A percentile compares a stretch with the other conserved stretches of the same genome.
phyloP scores from a whole-genome alignment of 2,329 filamentous ascomycete species.

The Pestalotiopsis sp. region DNA sequence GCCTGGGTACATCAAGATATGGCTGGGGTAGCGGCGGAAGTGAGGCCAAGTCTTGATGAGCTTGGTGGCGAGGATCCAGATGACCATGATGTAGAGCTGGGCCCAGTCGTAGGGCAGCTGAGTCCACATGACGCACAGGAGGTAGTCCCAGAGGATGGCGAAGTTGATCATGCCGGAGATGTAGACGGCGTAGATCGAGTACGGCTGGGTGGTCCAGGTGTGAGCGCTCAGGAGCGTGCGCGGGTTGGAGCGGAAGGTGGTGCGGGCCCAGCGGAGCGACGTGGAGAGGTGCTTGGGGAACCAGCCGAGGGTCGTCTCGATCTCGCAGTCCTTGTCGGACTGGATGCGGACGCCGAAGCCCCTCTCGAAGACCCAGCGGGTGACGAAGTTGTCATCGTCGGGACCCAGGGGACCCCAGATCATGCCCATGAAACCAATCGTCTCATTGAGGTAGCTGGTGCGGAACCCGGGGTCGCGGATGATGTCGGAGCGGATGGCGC shows the following conservation, averaged over 20 bases:
- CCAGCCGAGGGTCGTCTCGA: slow-evolving; percentile 56
- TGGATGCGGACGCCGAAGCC: slow-evolving; percentile 60
- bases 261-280: slow-evolving; percentile 59
- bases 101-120: neutral
- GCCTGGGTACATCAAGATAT: slow-evolving; percentile 51
- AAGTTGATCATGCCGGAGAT: slow-evolving; percentile 57
- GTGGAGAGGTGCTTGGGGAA: slow-evolving; percentile 54
- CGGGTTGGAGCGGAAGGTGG: slow-evolving; percentile 59
- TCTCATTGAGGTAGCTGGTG: slow-evolving; percentile 48
- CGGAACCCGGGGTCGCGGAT: slow-evolving; percentile 46
- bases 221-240: slow-evolving; percentile 44
- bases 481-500: slow-evolving; percentile 52
- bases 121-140: slow-evolving; percentile 38
- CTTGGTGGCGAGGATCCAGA: slow-evolving; percentile 60
- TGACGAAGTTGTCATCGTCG: slow-evolving; percentile 67
- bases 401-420: slow-evolving; percentile 46
- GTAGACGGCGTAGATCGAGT: slow-evolving; percentile 60
- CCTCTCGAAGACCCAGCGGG: slow-evolving; percentile 51
- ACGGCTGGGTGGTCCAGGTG: slow-evolving; percentile 46
- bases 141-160: slow-evolving; percentile 52
- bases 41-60: slow-evolving; percentile 58
- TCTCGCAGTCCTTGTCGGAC: slow-evolving; percentile 44
- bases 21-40: slow-evolving; percentile 51
- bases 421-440: slow-evolving; percentile 24
- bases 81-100: slow-evolving; percentile 19